Percentiles rank a stretch among this genome's conserved stretches.
Evolutionary conservation across 352 stramenopile species (phyloP).

Genomic region (Globisporangium middletonii): DNA sequence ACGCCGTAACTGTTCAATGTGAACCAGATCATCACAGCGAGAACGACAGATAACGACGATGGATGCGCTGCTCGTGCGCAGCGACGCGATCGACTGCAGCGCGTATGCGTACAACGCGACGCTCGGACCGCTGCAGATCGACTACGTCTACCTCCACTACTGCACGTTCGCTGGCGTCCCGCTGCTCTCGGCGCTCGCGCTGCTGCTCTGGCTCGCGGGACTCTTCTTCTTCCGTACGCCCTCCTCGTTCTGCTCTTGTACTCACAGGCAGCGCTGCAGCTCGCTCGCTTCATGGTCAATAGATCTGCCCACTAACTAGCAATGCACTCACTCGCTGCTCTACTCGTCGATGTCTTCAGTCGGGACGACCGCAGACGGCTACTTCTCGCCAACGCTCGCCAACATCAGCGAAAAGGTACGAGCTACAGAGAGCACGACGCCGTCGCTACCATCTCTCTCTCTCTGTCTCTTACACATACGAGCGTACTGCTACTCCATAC

Average conservation of each 20-base stretch:
- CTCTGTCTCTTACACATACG: constrained; percentile 1
- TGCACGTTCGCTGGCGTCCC: constrained; percentile 42
- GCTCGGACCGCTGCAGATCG: constrained; percentile 62
- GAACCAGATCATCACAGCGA: not conserved
- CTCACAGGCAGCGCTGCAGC: not conserved
- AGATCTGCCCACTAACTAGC: not conserved
- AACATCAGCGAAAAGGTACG: constrained; percentile 91
- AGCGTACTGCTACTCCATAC: too few relatives aligned
- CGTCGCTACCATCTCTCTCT: not conserved
- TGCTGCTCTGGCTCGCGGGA: constrained; percentile 62
- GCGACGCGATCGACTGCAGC: constrained; percentile 7
- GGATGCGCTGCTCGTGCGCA: constrained; percentile 3
- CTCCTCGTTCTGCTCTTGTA: not conserved
- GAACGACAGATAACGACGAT: not conserved
- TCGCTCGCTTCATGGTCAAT: not conserved
- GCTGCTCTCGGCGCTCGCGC: constrained; percentile 37
- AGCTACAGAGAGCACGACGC: too few relatives aligned
- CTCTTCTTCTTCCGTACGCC: constrained; percentile 83
- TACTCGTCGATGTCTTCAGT: constrained; percentile 43
- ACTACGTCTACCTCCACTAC: constrained; percentile 82
- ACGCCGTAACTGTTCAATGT: not conserved
- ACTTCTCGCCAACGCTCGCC: constrained; percentile 95
- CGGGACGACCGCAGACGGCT: constrained; percentile 96
- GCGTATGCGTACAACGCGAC: constrained; percentile 36
- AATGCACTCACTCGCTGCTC: not conserved